Conservation (phyloP, 1,139 yeast genomes). For the Geotrichum cucujoidarum region DNA sequence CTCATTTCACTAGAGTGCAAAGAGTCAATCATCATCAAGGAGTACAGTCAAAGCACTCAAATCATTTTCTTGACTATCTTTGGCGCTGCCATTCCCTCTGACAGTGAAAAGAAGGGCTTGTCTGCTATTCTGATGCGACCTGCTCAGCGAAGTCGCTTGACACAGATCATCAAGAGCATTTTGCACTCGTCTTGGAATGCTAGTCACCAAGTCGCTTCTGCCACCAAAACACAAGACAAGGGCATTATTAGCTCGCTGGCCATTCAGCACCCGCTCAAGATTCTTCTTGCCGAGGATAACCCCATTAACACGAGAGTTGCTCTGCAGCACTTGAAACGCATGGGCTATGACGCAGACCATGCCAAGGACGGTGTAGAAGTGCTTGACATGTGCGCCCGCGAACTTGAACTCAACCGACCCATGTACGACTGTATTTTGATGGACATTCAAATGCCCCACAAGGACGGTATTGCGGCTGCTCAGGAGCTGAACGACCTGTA, state of each 20-base stretch:
- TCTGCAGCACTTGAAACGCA: conserved; percentile 46
- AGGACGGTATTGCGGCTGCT: conserved; percentile 50
- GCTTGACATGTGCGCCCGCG: conserved; percentile 40
- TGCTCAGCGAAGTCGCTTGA: conserved; percentile 28
- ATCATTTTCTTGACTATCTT: conserved; percentile 30
- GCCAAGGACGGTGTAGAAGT: conserved; percentile 55
- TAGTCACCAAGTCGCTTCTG: conserved; percentile 25
- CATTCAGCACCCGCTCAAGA: conserved; percentile 42
- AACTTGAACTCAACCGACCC: conserved; percentile 30
- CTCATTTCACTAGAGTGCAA: conserved; percentile 23
- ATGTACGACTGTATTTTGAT: conserved; percentile 49
- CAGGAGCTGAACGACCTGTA: conserved; percentile 34
- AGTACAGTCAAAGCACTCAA: conserved; percentile 25
- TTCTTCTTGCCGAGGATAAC: conserved; percentile 52
- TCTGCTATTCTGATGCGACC: conserved; percentile 31
- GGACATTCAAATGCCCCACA: conserved; percentile 56
- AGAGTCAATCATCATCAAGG: conserved; percentile 23
- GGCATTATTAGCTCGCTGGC: conserved; percentile 32
- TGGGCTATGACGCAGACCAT: conserved; percentile 52
- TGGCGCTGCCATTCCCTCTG: conserved; percentile 28
- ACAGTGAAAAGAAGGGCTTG: conserved; percentile 28
- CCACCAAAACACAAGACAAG: conserved; percentile 23
- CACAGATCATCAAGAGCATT: conserved; percentile 28
- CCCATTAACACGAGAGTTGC: conserved; percentile 50
- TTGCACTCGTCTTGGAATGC: conserved; percentile 26